These are phyloP conservation scores for Aspergillus affinis DNA, from an alignment of 495 filamentous ascomycete genomes.

Conservation along the genomic window DNA sequence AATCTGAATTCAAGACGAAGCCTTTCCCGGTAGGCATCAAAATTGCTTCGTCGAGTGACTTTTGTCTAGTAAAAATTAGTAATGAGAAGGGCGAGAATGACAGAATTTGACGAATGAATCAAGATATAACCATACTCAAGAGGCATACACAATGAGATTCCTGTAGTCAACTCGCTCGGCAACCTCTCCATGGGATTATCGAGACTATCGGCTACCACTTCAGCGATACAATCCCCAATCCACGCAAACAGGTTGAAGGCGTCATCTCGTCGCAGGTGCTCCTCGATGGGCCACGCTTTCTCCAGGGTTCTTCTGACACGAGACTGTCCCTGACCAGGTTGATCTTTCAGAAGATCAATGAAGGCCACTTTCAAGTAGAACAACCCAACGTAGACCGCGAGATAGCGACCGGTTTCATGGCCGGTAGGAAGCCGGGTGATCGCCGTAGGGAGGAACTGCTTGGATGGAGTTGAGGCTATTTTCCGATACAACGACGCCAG, in stretches of 20 bases:
- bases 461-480: conserved; percentile 57
- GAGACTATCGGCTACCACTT: conserved; percentile 56
- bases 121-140: conserved; percentile 56
- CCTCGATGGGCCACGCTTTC: conserved; percentile 70
- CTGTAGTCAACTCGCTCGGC: conserved; percentile 58
- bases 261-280: conserved; percentile 66
- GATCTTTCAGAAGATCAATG: conserved; percentile 59
- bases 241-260: conserved; percentile 69
- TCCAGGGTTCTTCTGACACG: conserved; percentile 58
- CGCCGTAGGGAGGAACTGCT: conserved; percentile 73
- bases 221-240: conserved; percentile 70
- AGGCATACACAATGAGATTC: conserved; percentile 78
- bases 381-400: conserved; percentile 73
- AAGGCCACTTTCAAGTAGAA: conserved; percentile 74
- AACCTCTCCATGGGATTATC: conserved; percentile 30
- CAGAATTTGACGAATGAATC: background rate
- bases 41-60: conserved; percentile 64
- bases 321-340: conserved; percentile 25
- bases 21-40: conserved; percentile 80
- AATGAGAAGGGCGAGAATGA: background rate
- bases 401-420: conserved; percentile 59
- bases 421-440: conserved; percentile 64
- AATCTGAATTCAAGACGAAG: conserved; percentile 64
- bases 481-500: conserved; percentile 55
- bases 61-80: conserved; percentile 52